phyloP scores from a whole-genome alignment of 1,139 yeast species.

The Taphrina pruni region DNA sequence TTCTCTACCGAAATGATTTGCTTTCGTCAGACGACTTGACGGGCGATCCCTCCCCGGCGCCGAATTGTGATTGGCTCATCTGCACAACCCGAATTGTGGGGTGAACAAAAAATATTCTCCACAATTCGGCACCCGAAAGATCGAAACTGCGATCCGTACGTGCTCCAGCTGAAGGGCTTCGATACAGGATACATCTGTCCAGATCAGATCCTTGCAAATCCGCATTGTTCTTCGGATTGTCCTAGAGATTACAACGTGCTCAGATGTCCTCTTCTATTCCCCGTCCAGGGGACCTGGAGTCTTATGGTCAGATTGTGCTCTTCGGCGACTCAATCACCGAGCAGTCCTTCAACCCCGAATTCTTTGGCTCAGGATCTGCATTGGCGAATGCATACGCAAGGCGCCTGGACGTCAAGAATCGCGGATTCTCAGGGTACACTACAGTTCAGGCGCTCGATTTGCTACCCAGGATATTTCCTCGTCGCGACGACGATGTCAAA shows the following conservation, averaged over 20 bases:
- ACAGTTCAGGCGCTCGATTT: slow-evolving; percentile 29
- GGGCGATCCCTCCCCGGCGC: background rate
- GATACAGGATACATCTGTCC: no score
- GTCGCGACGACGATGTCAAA: slow-evolving; percentile 47
- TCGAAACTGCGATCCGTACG: no score
- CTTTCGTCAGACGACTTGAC: slow-evolving; percentile 27
- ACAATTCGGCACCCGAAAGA: background rate
- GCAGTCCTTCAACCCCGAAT: slow-evolving; percentile 31
- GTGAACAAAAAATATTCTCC: background rate
- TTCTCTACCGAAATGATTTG: background rate
- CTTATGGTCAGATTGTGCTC: slow-evolving; percentile 38
- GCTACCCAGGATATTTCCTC: slow-evolving; percentile 31
- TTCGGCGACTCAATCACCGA: slow-evolving; percentile 42
- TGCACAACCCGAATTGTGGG: background rate
- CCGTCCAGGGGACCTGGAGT: slow-evolving; percentile 10
- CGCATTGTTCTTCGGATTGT: no score
- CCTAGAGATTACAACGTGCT: no score
- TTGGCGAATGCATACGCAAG: slow-evolving; percentile 32
- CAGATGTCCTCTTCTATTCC: slow-evolving; percentile 7
- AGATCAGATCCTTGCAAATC: no score
- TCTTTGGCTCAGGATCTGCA: slow-evolving; percentile 25
- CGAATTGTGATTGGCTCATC: slow-evolving; percentile 2
- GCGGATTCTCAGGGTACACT: slow-evolving; percentile 40
- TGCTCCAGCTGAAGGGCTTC: no score
- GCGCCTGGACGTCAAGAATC: slow-evolving; percentile 30